Base-by-base conservation (phyloP, 2,329 filamentous ascomycete genomes). In the Macrophomina phaseolina region DNA sequence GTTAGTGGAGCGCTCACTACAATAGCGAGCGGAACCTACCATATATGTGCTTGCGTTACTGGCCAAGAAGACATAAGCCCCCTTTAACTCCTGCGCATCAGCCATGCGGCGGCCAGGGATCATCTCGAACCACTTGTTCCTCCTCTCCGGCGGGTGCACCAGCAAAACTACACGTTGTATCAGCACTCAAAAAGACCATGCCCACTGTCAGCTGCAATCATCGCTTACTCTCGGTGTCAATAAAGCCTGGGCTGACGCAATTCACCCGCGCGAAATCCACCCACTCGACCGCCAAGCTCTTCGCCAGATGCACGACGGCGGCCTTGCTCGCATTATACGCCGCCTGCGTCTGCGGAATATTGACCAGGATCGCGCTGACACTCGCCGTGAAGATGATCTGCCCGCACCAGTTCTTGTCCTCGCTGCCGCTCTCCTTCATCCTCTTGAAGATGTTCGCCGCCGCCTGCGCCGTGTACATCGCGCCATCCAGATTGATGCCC, bases 301-400 rank as follows among this genome's bases (percentile, higher is more conserved):
- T 67, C 1, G 67, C 71, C 11, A 73, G 48, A 34, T 73, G 72
- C 51, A 72, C 68, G 5, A 73, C 70, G 4, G 64, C 70, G 4
- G 71, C 72, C 55, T 73, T 74, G 7, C 70, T 70, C 28, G 38
- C 65, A 11, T 67, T 67, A 9, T 68, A 76, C 73, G 67, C 8
- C 72, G 76, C 74, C 68, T 81, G 78, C 45, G 73, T 77, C 69
- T 80, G 78, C 12, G 79, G 78, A 3, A 78, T 64, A 67, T 81
- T 81, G 5, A 81, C 79, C 69, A 81, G 51, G 4, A 71, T 76
- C 5, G 77, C 76, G 52, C 77, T 78, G 8, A 80, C 76, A 1
- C 73, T 76, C 4, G 77, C 78, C 1, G 79, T 81, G 67, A 80
- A 77, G 4, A 81, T 77, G 2, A 80, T 66, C 67, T 78, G 80